Conservation (phyloP, 2,329 filamentous ascomycete genomes). For the Penicillium sp. region DNA sequence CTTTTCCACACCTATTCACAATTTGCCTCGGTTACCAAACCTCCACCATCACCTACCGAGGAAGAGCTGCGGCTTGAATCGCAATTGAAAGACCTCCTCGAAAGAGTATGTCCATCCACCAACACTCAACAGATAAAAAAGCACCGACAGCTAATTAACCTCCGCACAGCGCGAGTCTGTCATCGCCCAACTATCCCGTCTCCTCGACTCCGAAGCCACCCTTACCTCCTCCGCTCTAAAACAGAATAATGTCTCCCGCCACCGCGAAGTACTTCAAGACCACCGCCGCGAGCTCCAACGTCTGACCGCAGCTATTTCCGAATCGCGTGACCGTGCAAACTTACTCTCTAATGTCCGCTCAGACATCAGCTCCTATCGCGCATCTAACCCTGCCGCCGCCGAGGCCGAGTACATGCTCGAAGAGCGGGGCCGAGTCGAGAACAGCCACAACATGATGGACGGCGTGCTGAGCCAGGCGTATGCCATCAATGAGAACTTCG, state of each 20-base stretch:
- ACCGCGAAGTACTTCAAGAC: slow-evolving; percentile 83
- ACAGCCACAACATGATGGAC: slow-evolving; percentile 85
- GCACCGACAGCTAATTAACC: slow-evolving; percentile 7
- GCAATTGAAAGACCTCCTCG: slow-evolving; percentile 78
- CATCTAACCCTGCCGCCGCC: slow-evolving; percentile 72
- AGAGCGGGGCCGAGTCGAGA: slow-evolving; percentile 80
- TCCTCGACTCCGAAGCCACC: slow-evolving; percentile 87
- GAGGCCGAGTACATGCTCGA: slow-evolving; percentile 98
- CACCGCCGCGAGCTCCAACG: slow-evolving; percentile 80
- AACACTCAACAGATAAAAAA: background rate
- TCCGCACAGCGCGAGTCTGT: slow-evolving; percentile 69
- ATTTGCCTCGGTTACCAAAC: slow-evolving; percentile 74
- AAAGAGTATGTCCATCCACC: slow-evolving; percentile 37
- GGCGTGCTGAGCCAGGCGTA: slow-evolving; percentile 92
- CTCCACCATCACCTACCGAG: slow-evolving; percentile 77
- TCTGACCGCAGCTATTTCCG: slow-evolving; percentile 68
- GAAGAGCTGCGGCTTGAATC: slow-evolving; percentile 77
- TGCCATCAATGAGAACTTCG: slow-evolving; percentile 90
- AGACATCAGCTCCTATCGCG: slow-evolving; percentile 86
- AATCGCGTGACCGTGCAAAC: slow-evolving; percentile 82
- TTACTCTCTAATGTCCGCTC: slow-evolving; percentile 85
- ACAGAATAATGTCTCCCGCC: slow-evolving; percentile 88
- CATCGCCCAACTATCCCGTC: slow-evolving; percentile 76
- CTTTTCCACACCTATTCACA: slow-evolving; percentile 74
- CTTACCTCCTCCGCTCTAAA: slow-evolving; percentile 91